phyloP scores from a whole-genome alignment of 108 stramenopile genomes.

The Skeletonema potamos region DNA sequence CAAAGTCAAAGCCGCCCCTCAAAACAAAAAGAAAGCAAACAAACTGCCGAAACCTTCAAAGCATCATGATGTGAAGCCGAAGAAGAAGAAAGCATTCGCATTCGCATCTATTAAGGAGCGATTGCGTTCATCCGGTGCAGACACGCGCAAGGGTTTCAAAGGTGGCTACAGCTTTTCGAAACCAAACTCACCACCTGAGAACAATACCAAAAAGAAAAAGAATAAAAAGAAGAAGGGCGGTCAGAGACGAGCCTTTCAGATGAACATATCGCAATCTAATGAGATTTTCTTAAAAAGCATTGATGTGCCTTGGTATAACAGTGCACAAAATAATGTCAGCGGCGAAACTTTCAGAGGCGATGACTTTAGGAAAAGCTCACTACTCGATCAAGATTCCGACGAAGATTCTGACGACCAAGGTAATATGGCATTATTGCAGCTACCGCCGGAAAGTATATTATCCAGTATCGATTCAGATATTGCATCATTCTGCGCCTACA shows the following conservation, averaged over 20 bases:
- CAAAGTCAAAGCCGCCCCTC: not conserved
- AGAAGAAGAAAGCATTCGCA: not conserved
- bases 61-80: not conserved
- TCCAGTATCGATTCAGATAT: conserved; percentile 52
- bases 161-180: not conserved
- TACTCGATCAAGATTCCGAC: not conserved
- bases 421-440: conserved; percentile 1
- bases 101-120: not conserved
- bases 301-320: conserved; percentile 24
- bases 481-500: conserved; percentile 59
- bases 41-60: not conserved
- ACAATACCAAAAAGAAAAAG: not conserved
- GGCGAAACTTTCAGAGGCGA: not conserved
- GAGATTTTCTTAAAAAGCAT: conserved; percentile 1
- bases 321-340: conserved; percentile 13
- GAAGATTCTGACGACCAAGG: not conserved
- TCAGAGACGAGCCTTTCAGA: conserved; percentile 11
- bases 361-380: not conserved
- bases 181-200: not conserved
- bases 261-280: conserved; percentile 22
- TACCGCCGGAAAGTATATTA: conserved; percentile 16
- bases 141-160: not conserved
- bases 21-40: not conserved
- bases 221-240: not conserved
- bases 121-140: not conserved